A percentile compares a stretch with the other conserved stretches of the same genome.
phyloP scores from a whole-genome alignment of 1,139 yeast genomes.

The Pichia sp. region DNA sequence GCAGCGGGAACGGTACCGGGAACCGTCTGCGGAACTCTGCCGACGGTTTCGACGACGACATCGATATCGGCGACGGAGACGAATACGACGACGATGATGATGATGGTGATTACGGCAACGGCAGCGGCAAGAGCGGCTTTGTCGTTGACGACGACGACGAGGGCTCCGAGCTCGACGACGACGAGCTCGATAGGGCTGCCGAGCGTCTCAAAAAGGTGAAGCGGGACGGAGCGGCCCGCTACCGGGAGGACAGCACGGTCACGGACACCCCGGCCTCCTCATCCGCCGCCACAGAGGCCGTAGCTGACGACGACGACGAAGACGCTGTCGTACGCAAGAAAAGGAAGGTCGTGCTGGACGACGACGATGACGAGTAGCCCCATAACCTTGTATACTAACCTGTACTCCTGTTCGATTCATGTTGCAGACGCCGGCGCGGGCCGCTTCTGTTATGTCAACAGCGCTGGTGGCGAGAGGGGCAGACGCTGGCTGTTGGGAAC shows the following conservation, averaged over 20 bases:
- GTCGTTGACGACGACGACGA: constrained; percentile 43
- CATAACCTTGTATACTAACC: too few species aligned
- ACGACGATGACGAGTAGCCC: background rate
- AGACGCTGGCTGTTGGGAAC: background rate
- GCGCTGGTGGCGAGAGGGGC: constrained; percentile 1
- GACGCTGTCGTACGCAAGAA: constrained; percentile 48
- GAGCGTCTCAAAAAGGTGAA: constrained; percentile 36
- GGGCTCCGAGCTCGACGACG: constrained; percentile 46
- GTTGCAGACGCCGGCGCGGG: background rate
- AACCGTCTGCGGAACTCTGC: background rate
- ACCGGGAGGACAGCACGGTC: constrained; percentile 29
- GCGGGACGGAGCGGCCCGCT: constrained; percentile 32
- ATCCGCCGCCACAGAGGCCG: too few species aligned
- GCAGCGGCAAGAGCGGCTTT: constrained; percentile 44
- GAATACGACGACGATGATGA: constrained; percentile 35
- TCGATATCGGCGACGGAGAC: constrained; percentile 33
- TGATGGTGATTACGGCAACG: constrained; percentile 41
- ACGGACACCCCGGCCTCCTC: too few species aligned
- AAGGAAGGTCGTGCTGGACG: constrained; percentile 13
- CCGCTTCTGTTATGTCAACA: too few species aligned
- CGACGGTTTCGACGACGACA: constrained; percentile 19
- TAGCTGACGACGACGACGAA: constrained; percentile 59
- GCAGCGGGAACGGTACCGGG: background rate
- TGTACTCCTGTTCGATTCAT: too few species aligned
- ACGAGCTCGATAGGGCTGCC: constrained; percentile 37